phyloP scores from a whole-genome alignment of 371 early-diverging fungal species.

The Massospora cicadina region DNA sequence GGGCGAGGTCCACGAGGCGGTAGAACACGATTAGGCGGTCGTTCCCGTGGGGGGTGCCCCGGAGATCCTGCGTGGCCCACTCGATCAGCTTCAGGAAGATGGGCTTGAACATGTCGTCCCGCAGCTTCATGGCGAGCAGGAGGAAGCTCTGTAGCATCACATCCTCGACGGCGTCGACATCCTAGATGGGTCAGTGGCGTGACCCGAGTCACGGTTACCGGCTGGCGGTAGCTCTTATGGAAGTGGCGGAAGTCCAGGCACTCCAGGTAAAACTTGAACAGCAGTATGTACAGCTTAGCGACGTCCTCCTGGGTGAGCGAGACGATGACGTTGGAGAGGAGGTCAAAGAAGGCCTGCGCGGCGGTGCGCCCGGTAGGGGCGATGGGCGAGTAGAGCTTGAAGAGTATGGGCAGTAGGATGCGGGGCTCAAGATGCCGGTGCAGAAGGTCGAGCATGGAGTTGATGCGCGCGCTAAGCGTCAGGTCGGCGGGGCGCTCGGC shows the following conservation, averaged over 20 bases:
- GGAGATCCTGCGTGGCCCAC: slow-evolving; percentile 62
- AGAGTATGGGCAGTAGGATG: slow-evolving; percentile 43
- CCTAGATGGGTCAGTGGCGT: slow-evolving; percentile 14
- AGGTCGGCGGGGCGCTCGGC: neutral
- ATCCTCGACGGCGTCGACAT: slow-evolving; percentile 41
- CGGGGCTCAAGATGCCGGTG: slow-evolving; percentile 44
- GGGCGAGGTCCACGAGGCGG: slow-evolving; percentile 43
- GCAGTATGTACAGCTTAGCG: slow-evolving; percentile 44
- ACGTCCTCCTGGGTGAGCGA: slow-evolving; percentile 45
- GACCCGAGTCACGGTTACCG: slow-evolving; percentile 6
- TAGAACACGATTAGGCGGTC: slow-evolving; percentile 60
- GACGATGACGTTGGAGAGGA: slow-evolving; percentile 40
- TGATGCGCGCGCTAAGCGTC: slow-evolving; percentile 22
- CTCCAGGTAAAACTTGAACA: slow-evolving; percentile 68
- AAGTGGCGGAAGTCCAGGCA: slow-evolving; percentile 47
- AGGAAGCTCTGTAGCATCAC: slow-evolving; percentile 51
- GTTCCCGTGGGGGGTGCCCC: slow-evolving; percentile 20
- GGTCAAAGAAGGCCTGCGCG: slow-evolving; percentile 29
- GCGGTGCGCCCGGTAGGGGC: slow-evolving; percentile 31
- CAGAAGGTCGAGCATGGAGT: slow-evolving; percentile 28
- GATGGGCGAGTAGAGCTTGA: slow-evolving; percentile 34
- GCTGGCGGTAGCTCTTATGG: slow-evolving; percentile 9
- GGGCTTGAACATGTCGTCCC: slow-evolving; percentile 85
- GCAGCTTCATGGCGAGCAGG: slow-evolving; percentile 70
- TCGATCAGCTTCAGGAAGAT: slow-evolving; percentile 73